Base-by-base conservation (phyloP, 78 protist species). In the Guillardia theta region DNA sequence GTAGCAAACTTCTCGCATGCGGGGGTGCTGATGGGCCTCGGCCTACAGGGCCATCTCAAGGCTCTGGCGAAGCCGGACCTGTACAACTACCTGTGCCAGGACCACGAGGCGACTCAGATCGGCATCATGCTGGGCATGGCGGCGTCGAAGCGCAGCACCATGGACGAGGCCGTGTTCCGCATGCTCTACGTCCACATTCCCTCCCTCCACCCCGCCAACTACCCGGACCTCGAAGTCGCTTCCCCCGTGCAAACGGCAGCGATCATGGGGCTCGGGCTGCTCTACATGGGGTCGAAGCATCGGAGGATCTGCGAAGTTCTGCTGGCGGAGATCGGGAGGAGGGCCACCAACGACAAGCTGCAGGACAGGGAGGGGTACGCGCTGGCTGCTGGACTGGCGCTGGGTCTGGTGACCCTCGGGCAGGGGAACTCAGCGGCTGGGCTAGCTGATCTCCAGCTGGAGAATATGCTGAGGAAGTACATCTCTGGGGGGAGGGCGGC, bases 381-480 rank as follows among this genome's bases (percentile, higher is more conserved):
- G 44, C 95, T 98, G n/a, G 92, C 98, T 2, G 97, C 98, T 22
- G 99, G 99, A 27, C 9, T 98, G 53, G 96, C 97, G 54, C 95
- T 98, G 12, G 99, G 99, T 33, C 41, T 97, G 33, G 93, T 97
- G 33, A 64, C 92, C 83, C 88, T 97, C 18, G 98, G 97, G 43
- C 90, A 78, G 90, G 90, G 90, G 30, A 43, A 43, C 48, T 10
- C 50, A 0, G 90, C 90, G 0, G 50, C 96, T 18, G 95, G 96
- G 9, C 95, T 97, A 8, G 92, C 94, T 8, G 99, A 98, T 53
- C 90, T 98, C n/a, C 54, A 92, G 22, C 0, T 97, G n/a, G 96
- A 95, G 64, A 96, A 98, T 90, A 21, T 94, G 46, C 94, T 98
- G 47, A 43, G 62, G 47, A 44, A 92, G 24, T 45, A 41, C 48